phyloP scores from a whole-genome alignment of 192 early-diverging fungal species.

The Coemansia sp. region DNA sequence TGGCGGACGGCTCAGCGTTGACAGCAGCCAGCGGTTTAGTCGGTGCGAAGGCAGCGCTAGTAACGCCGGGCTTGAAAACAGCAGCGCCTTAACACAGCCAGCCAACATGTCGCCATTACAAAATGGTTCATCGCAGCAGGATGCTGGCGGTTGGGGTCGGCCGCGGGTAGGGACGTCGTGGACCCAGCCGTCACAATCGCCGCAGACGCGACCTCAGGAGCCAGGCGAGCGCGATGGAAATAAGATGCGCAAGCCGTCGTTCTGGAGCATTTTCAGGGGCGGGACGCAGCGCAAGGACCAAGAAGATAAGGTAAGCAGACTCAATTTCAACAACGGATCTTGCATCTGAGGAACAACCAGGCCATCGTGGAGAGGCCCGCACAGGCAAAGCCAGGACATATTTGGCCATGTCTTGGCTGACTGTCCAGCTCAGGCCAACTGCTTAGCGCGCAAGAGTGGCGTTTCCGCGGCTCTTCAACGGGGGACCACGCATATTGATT shows the following conservation, averaged over 20 bases:
- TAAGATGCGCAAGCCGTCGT: constrained; percentile 57
- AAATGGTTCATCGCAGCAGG: constrained; percentile 1
- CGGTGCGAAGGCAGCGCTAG: constrained; percentile 21
- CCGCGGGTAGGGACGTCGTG: constrained; percentile 7
- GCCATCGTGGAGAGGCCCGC: too few species aligned
- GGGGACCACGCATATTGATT: constrained; percentile 2
- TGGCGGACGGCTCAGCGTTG: constrained; percentile 45
- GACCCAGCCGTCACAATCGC: constrained; percentile 12
- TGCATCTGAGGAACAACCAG: too few species aligned
- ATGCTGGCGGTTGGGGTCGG: background rate
- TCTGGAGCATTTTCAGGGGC: constrained; percentile 53
- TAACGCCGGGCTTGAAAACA: background rate
- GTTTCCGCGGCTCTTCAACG: background rate
- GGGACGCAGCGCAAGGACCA: constrained; percentile 42
- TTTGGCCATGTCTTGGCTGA: too few species aligned
- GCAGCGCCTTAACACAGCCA: background rate
- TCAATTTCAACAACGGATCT: too few species aligned
- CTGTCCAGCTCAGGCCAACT: background rate
- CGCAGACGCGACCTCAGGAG: constrained; percentile 15
- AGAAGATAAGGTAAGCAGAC: constrained; percentile 51
- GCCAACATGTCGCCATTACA: background rate
- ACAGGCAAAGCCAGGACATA: too few species aligned
- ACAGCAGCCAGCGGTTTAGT: constrained; percentile 21
- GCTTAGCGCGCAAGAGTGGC: constrained; percentile 5
- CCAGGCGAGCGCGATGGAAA: constrained; percentile 45